These are phyloP conservation scores for Scorias spongiosa DNA, from an alignment of 2,329 filamentous ascomycete genomes.

Conservation along the genomic window DNA sequence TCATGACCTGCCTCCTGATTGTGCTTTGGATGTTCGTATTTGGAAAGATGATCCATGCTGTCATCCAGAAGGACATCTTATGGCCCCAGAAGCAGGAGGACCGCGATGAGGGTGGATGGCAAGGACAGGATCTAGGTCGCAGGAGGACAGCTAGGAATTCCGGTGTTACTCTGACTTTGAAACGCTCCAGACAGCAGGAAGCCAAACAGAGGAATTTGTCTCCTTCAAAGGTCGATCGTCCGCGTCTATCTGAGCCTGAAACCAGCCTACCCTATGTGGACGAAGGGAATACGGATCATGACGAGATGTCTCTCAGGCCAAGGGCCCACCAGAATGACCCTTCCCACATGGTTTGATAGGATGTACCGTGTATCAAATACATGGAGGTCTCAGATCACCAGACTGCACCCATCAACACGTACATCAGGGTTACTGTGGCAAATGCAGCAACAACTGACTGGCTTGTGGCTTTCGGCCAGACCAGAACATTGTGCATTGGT, in stretches of 20 bases:
- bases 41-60: conserved; percentile 53
- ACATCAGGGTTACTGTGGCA: no score
- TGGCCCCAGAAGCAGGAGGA: conserved; percentile 62
- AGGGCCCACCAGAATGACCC: no score
- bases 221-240: background rate
- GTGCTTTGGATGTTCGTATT: conserved; percentile 56
- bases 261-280: background rate
- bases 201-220: background rate
- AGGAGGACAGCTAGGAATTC: background rate
- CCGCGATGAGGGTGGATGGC: conserved; percentile 45
- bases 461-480: no score
- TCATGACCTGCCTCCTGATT: conserved; percentile 50
- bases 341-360: no score
- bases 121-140: background rate
- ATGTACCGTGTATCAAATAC: no score
- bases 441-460: no score
- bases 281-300: background rate
- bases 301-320: background rate
- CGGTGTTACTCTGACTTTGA: background rate
- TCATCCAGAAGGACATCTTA: conserved; percentile 51
- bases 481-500: no score
- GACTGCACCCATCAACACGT: no score
- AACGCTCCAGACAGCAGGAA: background rate
- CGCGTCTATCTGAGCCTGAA: background rate
- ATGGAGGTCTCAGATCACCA: no score